phyloP scores from a whole-genome alignment of 495 filamentous ascomycete species.

The Annulohypoxylon nitens region DNA sequence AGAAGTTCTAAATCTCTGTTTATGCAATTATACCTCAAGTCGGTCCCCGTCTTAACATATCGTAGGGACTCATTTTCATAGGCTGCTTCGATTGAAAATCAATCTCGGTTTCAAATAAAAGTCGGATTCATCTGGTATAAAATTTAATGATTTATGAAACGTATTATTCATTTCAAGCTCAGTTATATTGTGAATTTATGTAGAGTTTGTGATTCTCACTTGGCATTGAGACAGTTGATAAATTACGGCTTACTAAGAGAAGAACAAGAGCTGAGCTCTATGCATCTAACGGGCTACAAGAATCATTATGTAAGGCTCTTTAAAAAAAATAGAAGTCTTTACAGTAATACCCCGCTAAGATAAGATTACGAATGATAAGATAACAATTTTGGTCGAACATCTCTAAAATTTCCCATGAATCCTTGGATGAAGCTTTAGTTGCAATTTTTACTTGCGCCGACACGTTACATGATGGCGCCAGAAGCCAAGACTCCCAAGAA shows the following conservation, averaged over 20 bases:
- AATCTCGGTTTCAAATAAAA: too few relatives aligned
- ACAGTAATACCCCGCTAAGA: slow-evolving; percentile 7
- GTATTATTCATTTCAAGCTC: too few relatives aligned
- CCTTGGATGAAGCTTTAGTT: background rate
- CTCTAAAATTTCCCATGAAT: slow-evolving; percentile 24
- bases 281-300: background rate
- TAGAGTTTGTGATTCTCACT: too few relatives aligned
- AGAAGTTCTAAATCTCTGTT: slow-evolving; percentile 15
- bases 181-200: too few relatives aligned
- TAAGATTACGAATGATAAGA: slow-evolving; percentile 36
- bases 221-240: too few relatives aligned
- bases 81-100: too few relatives aligned
- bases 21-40: background rate
- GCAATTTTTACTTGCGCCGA: slow-evolving; percentile 14
- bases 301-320: background rate
- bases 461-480: slow-evolving; percentile 53
- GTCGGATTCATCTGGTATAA: too few relatives aligned
- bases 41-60: too few relatives aligned
- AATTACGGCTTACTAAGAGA: background rate
- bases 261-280: background rate
- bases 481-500: slow-evolving; percentile 54
- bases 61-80: too few relatives aligned
- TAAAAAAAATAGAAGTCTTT: background rate
- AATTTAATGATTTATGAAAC: too few relatives aligned
- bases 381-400: slow-evolving; percentile 21